Base-by-base conservation (phyloP, 108 stramenopile species). In the Fistulifera pelliculosa region DNA sequence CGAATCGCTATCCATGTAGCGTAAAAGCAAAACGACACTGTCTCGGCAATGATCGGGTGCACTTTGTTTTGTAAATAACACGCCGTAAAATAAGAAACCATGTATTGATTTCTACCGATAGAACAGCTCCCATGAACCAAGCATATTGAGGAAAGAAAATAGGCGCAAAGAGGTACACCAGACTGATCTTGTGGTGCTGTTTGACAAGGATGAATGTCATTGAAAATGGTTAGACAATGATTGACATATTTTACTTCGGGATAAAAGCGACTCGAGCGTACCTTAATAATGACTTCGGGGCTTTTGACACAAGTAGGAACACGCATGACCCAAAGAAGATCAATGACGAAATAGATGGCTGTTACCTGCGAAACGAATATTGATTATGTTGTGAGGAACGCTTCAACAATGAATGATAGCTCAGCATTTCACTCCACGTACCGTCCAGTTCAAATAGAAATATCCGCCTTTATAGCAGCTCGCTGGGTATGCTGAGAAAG, bases 51-150 rank as follows among this genome's bases (percentile, higher is more conserved):
- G 6, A 45, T 17, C 7, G 44, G 44, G 19, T 17, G 21, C 49
- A 83, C 73, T 8, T 83, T 79, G 49, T 80, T 70, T 87, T 89
- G 69, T 93, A 89, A 67, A 93, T 84, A 14, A 93, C 83, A 18
- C 91, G 64, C 45, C 91, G 65, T 12, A 87, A 87, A 48, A 93
- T 89, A 53, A 93, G 75, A 52, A 86, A 87, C 91, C 91, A 93
- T 1, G 91, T 93, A 50, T 93, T 93, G 54, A 89, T 65, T 66
- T 93, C 87, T 1, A 89, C 85, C 39, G 64, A 77, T 47, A 93
- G 65, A 58, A 75, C 78, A 1, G 83, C 83, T n/a, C 91, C 91
- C 83, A 93, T 85, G 16, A 81, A 67, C 77, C 80, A 93, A 38
- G 80, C 66, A 11, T 56, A 58, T 19, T 71, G 49, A 13, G 69